Evolutionary conservation across 2,329 filamentous ascomycete species (phyloP).

Genomic region (Pleoardoris graminearum): DNA sequence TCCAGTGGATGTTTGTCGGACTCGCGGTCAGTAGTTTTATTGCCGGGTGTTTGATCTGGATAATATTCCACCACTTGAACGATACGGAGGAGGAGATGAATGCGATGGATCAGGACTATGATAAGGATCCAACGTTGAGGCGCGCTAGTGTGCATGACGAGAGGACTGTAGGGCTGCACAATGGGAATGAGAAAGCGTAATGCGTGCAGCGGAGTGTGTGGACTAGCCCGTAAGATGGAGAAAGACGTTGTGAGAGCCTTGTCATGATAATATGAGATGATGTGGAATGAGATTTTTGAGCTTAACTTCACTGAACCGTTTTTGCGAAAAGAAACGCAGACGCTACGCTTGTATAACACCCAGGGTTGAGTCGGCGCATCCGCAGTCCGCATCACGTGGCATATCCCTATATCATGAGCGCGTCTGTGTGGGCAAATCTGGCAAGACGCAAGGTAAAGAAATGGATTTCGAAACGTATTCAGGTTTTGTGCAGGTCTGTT

Average conservation of each 20-base stretch:
- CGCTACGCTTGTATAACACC: too few relatives aligned
- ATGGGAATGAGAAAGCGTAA: slow-evolving; percentile 16
- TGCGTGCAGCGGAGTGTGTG: background rate
- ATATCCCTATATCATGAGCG: too few relatives aligned
- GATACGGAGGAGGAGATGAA: slow-evolving; percentile 44
- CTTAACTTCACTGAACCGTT: too few relatives aligned
- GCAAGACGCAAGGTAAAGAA: too few relatives aligned
- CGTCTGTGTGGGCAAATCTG: too few relatives aligned
- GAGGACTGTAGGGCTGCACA: slow-evolving; percentile 26
- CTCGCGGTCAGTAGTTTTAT: slow-evolving; percentile 36
- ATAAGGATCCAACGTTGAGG: slow-evolving; percentile 37
- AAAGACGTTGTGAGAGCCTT: background rate
- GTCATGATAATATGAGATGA: background rate
- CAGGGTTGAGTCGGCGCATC: too few relatives aligned
- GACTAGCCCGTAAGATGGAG: background rate
- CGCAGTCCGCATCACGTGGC: too few relatives aligned
- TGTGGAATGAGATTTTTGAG: background rate
- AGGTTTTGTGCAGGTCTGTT: too few relatives aligned
- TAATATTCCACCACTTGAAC: slow-evolving; percentile 46
- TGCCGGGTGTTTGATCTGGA: slow-evolving; percentile 41
- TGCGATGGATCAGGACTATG: slow-evolving; percentile 39
- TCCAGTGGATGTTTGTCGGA: slow-evolving; percentile 63
- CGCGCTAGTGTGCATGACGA: slow-evolving; percentile 27
- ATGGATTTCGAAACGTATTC: too few relatives aligned
- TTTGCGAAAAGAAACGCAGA: too few relatives aligned